These are phyloP conservation scores for Phytophthora agathidicida DNA, from an alignment of 352 stramenopile species.

Conservation along the genomic window DNA sequence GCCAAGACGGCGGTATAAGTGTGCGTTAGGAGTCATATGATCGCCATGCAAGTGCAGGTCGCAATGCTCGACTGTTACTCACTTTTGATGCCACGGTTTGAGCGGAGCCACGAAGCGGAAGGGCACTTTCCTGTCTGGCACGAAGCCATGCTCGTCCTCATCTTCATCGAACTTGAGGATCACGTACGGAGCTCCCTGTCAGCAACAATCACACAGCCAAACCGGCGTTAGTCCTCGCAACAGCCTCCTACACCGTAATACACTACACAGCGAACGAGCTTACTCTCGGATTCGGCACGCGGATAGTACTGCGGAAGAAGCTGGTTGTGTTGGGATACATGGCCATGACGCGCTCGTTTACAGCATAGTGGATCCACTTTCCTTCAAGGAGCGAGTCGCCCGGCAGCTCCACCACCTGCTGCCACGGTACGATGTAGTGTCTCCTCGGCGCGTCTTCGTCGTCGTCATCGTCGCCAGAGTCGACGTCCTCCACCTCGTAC, in stretches of 20 bases:
- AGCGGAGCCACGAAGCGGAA: conserved; percentile 94
- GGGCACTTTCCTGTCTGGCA: conserved; percentile 92
- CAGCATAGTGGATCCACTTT: conserved; percentile 84
- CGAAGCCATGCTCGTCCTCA: conserved; percentile 91
- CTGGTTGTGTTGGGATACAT: conserved; percentile 98
- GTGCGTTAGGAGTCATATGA: background rate
- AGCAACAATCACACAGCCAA: conserved; percentile 5
- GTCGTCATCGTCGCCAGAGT: conserved; percentile 88
- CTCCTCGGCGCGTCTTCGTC: conserved; percentile 39
- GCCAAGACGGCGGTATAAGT: conserved; percentile 9
- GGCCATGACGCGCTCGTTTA: conserved; percentile 95
- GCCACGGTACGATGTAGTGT: conserved; percentile 74
- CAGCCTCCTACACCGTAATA: background rate
- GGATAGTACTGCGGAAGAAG: conserved; percentile 95
- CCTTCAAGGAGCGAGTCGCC: conserved; percentile 62
- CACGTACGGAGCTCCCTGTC: conserved; percentile 88
- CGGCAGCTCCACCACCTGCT: conserved; percentile 91
- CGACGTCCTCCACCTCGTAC: conserved; percentile 97
- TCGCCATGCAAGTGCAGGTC: too few species aligned
- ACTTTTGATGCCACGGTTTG: conserved; percentile 60
- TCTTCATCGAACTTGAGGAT: conserved; percentile 99
- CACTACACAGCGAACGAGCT: background rate
- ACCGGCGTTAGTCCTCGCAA: conserved; percentile 8
- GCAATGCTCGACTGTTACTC: conserved; percentile 9
- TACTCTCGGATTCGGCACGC: conserved; percentile 88